Conservation (phyloP, 495 filamentous ascomycete species). For the Penicillium egyptiacum region DNA sequence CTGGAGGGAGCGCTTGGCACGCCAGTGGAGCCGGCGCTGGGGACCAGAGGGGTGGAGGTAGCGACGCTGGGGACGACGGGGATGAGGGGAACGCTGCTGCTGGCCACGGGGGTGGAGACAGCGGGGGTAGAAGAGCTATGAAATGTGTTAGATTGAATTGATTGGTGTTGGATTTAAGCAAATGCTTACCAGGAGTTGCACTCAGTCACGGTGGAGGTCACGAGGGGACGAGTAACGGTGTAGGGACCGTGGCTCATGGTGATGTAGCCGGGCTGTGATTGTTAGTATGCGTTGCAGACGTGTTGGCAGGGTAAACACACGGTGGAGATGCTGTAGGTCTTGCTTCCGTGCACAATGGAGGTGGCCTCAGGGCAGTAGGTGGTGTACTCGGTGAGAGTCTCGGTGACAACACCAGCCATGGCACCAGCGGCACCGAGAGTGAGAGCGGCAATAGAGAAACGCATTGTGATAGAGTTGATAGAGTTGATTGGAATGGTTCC, state of each 20-base stretch:
- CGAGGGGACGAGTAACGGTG: constrained; percentile 71
- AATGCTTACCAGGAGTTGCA: constrained; percentile 63
- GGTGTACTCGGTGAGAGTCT: constrained; percentile 75
- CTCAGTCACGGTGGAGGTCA: constrained; percentile 60
- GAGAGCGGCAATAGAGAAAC: constrained; percentile 78
- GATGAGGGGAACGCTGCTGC: constrained; percentile 26
- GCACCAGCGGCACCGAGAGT: constrained; percentile 62
- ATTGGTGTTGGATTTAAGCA: not conserved
- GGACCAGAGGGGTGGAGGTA: constrained; percentile 14
- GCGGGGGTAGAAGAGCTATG: constrained; percentile 18
- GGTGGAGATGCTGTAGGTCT: constrained; percentile 79
- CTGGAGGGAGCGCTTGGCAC: constrained; percentile 37
- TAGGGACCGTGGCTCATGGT: constrained; percentile 63
- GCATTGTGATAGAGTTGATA: constrained; percentile 66
- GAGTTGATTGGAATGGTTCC: constrained; percentile 17
- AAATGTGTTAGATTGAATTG: constrained; percentile 14
- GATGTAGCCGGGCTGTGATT: constrained; percentile 63
- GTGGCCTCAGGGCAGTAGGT: constrained; percentile 86
- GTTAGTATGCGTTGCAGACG: constrained; percentile 21
- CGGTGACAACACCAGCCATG: constrained; percentile 64
- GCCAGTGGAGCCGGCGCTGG: constrained; percentile 25
- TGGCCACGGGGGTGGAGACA: not conserved
- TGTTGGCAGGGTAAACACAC: constrained; percentile 38
- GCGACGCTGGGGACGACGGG: constrained; percentile 49
- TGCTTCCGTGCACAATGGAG: constrained; percentile 61